phyloP scores from a whole-genome alignment of 768 basidiomycete species.

The Kwoniella sp. region DNA sequence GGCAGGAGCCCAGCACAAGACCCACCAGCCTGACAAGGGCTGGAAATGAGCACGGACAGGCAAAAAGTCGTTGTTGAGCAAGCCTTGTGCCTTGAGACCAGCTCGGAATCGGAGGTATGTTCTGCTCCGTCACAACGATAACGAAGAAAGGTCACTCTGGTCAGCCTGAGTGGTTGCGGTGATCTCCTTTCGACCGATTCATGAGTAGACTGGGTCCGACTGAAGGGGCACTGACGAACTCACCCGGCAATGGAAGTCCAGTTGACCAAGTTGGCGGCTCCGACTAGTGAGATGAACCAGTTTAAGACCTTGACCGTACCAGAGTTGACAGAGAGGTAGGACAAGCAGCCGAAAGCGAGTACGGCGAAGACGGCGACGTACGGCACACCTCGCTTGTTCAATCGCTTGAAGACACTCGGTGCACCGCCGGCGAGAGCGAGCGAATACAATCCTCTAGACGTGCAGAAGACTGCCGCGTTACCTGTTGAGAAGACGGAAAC shows the following conservation, averaged over 20 bases:
- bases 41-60: slow-evolving; percentile 21
- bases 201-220: too few relatives aligned
- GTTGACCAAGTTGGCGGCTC: slow-evolving; percentile 35
- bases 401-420: slow-evolving; percentile 21
- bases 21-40: slow-evolving; percentile 23
- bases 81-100: slow-evolving; percentile 36
- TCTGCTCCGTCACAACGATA: slow-evolving; percentile 3
- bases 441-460: slow-evolving; percentile 19
- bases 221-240: background rate
- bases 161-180: too few relatives aligned
- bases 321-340: slow-evolving; percentile 31
- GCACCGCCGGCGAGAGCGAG: slow-evolving; percentile 25
- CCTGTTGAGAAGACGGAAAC: slow-evolving; percentile 21
- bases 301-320: slow-evolving; percentile 20
- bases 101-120: slow-evolving; percentile 42
- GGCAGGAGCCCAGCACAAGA: slow-evolving; percentile 17
- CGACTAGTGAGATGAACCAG: slow-evolving; percentile 33
- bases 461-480: slow-evolving; percentile 16
- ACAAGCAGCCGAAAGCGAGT: slow-evolving; percentile 22
- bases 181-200: too few relatives aligned
- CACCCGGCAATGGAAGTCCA: slow-evolving; percentile 33
- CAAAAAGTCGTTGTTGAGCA: slow-evolving; percentile 16
- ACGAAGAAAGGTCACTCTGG: slow-evolving; percentile 2
- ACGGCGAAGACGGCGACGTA: slow-evolving; percentile 29
- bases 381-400: slow-evolving; percentile 31